These are phyloP conservation scores for Eucalyptus erythrocorys DNA, from an alignment of 345 rosid genomes.

Conservation along the genomic window DNA sequence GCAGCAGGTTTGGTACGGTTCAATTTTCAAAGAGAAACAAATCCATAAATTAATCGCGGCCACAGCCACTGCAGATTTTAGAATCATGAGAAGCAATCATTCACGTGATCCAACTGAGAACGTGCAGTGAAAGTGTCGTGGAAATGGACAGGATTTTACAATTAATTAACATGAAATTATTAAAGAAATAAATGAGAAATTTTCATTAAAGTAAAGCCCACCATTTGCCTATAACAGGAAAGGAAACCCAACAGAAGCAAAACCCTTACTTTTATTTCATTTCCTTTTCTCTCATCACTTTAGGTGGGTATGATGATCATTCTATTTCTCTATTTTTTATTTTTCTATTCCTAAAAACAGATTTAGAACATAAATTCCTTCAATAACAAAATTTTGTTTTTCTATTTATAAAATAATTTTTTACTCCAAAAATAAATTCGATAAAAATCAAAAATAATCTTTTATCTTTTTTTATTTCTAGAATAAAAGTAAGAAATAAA, in stretches of 20 bases:
- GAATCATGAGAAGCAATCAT: background rate
- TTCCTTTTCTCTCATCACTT: fast-evolving
- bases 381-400: fast-evolving
- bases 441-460: fast-evolving
- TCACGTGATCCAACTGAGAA: background rate
- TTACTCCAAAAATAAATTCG: too few relatives aligned
- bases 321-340: fast-evolving
- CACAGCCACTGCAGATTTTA: background rate
- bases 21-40: background rate
- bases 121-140: background rate
- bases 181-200: background rate
- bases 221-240: background rate
- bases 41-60: background rate
- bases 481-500: too few relatives aligned
- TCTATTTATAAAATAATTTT: too few relatives aligned
- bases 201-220: background rate
- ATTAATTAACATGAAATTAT: too few relatives aligned
- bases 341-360: fast-evolving
- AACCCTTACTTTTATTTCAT: background rate
- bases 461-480: too few relatives aligned
- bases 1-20: background rate
- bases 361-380: fast-evolving
- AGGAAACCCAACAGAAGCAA: background rate
- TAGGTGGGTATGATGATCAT: fast-evolving
- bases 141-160: background rate